These are phyloP conservation scores for Pichia scutulata DNA, from an alignment of 805 yeast species.

Conservation along the genomic window DNA sequence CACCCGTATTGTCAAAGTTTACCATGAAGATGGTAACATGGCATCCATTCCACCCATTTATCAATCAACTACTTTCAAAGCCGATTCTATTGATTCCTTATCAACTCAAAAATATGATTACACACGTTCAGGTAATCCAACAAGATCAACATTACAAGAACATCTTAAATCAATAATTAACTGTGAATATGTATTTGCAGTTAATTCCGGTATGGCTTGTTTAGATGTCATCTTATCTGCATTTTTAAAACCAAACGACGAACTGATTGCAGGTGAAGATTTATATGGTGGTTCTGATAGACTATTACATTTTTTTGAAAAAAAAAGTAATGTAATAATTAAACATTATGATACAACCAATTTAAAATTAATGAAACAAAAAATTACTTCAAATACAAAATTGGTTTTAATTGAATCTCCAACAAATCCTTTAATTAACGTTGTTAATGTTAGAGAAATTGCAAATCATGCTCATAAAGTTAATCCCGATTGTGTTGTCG, in stretches of 20 bases:
- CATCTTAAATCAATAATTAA: conserved; percentile 74
- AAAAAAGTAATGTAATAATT: conserved; percentile 56
- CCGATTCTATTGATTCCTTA: conserved; percentile 60
- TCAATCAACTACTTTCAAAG: conserved; percentile 93
- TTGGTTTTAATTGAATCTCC: conserved; percentile 87
- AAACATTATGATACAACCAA: conserved; percentile 79
- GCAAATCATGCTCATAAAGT: conserved; percentile 56
- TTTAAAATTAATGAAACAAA: conserved; percentile 49
- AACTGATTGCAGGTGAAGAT: conserved; percentile 91
- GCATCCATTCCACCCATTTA: conserved; percentile 85
- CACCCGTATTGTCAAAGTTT: conserved; percentile 61
- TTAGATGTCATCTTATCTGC: conserved; percentile 71
- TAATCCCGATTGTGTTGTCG: conserved; percentile 63
- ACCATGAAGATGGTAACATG: conserved; percentile 60
- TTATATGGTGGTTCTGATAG: conserved; percentile 92
- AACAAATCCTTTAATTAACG: conserved; percentile 87
- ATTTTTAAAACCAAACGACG: conserved; percentile 72
- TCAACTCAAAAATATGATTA: conserved; percentile 63
- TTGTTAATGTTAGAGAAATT: conserved; percentile 69
- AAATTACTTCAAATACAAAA: conserved; percentile 50
- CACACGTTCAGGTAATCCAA: conserved; percentile 92
- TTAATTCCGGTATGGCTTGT: conserved; percentile 89
- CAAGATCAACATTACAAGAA: conserved; percentile 70
- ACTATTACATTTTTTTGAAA: conserved; percentile 62
- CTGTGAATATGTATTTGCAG: conserved; percentile 73